Evolutionary conservation across 2,329 filamentous ascomycete genomes (phyloP).

Genomic region (Fusarium xyrophilum): DNA sequence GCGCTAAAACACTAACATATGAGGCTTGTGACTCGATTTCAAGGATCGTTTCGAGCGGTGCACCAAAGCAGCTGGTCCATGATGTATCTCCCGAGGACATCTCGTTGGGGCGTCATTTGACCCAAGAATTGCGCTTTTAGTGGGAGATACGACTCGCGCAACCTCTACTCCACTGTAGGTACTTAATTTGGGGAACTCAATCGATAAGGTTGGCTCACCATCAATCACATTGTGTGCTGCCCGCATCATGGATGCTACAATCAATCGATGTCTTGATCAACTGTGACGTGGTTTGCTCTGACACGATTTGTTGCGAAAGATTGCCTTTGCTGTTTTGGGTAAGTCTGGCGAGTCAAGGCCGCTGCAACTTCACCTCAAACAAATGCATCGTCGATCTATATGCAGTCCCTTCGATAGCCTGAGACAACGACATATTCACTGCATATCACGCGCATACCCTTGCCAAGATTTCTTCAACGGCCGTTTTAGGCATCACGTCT

Average conservation of each 20-base stretch:
- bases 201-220: conserved; percentile 27
- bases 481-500: conserved; percentile 1
- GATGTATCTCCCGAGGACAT: conserved; percentile 8
- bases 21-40: conserved; percentile 37
- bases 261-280: neutral
- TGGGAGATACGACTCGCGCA: conserved; percentile 25
- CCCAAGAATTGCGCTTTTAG: conserved; percentile 27
- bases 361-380: conserved; percentile 2
- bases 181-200: conserved; percentile 33
- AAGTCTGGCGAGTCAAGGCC: conserved; percentile 3
- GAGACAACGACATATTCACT: conserved; percentile 14
- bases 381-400: conserved; percentile 26
- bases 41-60: conserved; percentile 27
- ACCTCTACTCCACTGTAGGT: conserved; percentile 1
- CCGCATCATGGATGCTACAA: conserved; percentile 26
- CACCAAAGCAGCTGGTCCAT: conserved; percentile 10
- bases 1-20: conserved; percentile 28
- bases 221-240: conserved; percentile 11
- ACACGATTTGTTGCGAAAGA: neutral
- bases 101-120: conserved; percentile 37
- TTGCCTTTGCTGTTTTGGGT: neutral
- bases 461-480: neutral
- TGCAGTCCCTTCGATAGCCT: neutral
- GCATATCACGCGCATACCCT: conserved; percentile 31
- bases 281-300: neutral